A percentile compares a stretch with the other conserved stretches of the same genome.
Evolutionary conservation across 2,329 filamentous ascomycete species (phyloP).

Genomic region (Phaeosphaeriaceae sp.): DNA sequence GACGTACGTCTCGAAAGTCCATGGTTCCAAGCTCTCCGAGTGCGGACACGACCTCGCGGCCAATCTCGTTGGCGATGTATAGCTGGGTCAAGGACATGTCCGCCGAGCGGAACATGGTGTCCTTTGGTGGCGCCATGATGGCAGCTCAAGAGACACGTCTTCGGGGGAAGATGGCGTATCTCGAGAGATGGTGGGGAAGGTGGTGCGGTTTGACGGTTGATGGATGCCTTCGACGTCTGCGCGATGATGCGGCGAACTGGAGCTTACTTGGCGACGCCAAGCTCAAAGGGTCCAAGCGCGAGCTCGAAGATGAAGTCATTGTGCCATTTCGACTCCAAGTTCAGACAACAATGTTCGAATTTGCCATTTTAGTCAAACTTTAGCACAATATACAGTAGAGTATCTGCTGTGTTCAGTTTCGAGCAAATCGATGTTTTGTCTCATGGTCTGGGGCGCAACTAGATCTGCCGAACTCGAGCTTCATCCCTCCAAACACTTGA

Average conservation of each 20-base stretch:
- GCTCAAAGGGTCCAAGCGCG: conserved; percentile 1
- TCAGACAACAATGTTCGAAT: background rate
- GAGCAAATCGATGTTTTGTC: no score
- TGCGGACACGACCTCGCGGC: conserved; percentile 94
- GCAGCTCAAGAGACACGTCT: conserved; percentile 39
- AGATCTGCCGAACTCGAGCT: no score
- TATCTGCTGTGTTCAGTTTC: no score
- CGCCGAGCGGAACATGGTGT: conserved; percentile 99
- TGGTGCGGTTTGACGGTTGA: conserved; percentile 35
- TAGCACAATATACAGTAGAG: no score
- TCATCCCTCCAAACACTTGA: no score
- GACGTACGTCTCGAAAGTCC: conserved; percentile 92
- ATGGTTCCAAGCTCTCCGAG: conserved; percentile 95
- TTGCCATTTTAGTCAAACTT: no score
- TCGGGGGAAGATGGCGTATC: conserved; percentile 30
- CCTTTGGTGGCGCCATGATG: conserved; percentile 69
- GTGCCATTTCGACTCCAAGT: background rate
- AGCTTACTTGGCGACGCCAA: conserved; percentile 3
- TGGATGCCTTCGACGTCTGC: conserved; percentile 33
- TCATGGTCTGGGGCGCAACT: no score
- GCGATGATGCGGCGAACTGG: conserved; percentile 24
- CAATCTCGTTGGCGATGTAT: conserved; percentile 98
- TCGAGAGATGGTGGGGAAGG: conserved; percentile 25
- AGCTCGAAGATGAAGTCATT: background rate
- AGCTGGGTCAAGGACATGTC: conserved; percentile 99